Base-by-base conservation (phyloP, 1,284 basidiomycete species). In the Tilletia indica region DNA sequence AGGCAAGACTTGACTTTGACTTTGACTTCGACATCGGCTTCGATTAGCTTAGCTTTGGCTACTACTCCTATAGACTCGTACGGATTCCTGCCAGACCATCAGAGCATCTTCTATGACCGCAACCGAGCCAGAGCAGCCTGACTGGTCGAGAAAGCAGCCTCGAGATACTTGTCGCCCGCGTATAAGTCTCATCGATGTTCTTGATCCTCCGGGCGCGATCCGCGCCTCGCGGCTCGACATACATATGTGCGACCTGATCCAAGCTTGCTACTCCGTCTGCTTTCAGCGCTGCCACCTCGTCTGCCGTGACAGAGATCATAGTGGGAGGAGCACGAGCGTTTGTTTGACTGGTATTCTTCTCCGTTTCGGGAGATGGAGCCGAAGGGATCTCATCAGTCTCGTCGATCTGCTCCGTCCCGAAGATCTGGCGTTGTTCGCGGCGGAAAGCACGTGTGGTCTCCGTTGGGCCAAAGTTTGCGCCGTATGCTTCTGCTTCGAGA, bases 401-500 rank as follows among this genome's bases (percentile, higher is more conserved):
- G 31, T 64, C 61, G 36, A 64, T 39, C 31, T 39, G 36, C 36
- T 38, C 38, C 12, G 61, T 34, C 1, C 61, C 61, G n/a, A 64
- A 64, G 61, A 64, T 64, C 31, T 34, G 61, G 14, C 38, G 34
- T 11, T 64, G 61, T 36, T 64, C 61, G 38, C 61, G 61, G 19
- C 34, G 38, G 54, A 70, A 70, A 31, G 34, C 45, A 51, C 56
- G 58, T 19, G 34, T 39, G 16, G 12, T 38, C 36, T 70, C 54
- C 19, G 88, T 88, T 19, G 86, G 87, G 12, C 87, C 87, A 78
- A 93, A 92, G 48, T 86, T 82, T n/a, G 90, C 90, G 66, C 94
- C 94, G 79, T 91, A 89, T 38, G 88, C 85, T 74, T 91, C 88
- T 12, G 94, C 94, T 85, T 98, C 94, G 77, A 90, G 86, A 21